A percentile compares a stretch with the other conserved stretches of the same genome.
Evolutionary conservation across 2,329 filamentous ascomycete genomes (phyloP).

Genomic region (Beauveria asiatica): DNA sequence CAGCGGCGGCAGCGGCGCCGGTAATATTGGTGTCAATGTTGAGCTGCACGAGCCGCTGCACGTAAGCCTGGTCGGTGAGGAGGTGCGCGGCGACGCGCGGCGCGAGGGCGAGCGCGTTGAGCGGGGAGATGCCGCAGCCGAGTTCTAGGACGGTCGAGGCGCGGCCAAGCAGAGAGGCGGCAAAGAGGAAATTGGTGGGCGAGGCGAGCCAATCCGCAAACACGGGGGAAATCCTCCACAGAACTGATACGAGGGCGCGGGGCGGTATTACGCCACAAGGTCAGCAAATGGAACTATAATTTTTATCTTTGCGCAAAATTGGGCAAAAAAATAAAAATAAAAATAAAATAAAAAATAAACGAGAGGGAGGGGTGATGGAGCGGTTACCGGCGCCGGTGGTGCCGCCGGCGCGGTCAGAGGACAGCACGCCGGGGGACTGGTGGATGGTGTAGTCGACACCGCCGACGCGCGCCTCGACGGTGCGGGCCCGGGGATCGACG

Average conservation of each 20-base stretch:
- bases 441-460: constrained; percentile 65
- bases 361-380: neutral
- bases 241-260: constrained; percentile 39
- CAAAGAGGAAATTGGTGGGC: constrained; percentile 54
- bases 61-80: constrained; percentile 83
- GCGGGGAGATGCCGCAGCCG: constrained; percentile 77
- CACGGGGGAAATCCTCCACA: constrained; percentile 85
- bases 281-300: neutral
- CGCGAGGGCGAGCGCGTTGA: constrained; percentile 63
- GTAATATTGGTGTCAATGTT: constrained; percentile 60
- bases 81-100: constrained; percentile 57
- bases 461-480: constrained; percentile 59
- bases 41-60: constrained; percentile 63
- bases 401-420: constrained; percentile 59
- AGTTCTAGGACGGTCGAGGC: constrained; percentile 65
- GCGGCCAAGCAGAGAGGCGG: constrained; percentile 35
- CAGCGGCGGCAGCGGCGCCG: neutral
- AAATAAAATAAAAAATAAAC: neutral
- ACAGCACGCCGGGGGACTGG: constrained; percentile 77
- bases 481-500: constrained; percentile 60
- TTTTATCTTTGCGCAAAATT: neutral
- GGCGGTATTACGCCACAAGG: neutral
- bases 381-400: constrained; percentile 43
- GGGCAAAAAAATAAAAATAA: neutral
- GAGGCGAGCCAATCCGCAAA: constrained; percentile 73